phyloP scores from a whole-genome alignment of 202 grass and related monocot genomes.

The Elaeis oleifera region DNA sequence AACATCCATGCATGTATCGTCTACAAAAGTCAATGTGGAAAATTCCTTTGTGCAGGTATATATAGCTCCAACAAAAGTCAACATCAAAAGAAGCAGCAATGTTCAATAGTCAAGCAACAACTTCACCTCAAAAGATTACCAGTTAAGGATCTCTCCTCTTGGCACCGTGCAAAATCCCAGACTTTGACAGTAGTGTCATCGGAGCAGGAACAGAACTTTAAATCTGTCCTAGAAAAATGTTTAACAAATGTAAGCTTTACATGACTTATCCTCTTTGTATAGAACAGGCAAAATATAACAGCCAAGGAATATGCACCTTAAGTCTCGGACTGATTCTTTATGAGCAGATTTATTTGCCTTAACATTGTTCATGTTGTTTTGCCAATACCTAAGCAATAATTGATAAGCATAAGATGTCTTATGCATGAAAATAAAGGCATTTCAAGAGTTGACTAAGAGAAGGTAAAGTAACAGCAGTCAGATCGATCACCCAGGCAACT shows the following conservation, averaged over 20 bases:
- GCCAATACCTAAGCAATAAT: conserved; percentile 71
- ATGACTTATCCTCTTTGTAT: no score
- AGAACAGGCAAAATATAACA: neutral
- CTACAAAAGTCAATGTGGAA: no score
- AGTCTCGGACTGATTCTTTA: conserved; percentile 86
- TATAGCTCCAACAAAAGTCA: no score
- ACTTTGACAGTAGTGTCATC: conserved; percentile 97
- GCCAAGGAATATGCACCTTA: conserved; percentile 46
- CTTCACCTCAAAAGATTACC: conserved; percentile 49
- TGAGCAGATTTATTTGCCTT: conserved; percentile 99
- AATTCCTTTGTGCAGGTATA: no score
- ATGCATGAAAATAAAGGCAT: conserved; percentile 3
- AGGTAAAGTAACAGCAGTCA: conserved; percentile 7
- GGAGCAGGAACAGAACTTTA: conserved; percentile 98
- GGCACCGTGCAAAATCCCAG: conserved; percentile 98
- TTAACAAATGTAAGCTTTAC: conserved; percentile 1
- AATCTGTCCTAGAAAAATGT: conserved; percentile 93
- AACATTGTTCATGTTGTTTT: conserved; percentile 99
- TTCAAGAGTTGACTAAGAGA: neutral
- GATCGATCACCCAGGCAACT: neutral
- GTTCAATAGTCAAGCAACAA: neutral
- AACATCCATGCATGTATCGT: no score
- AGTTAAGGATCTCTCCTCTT: conserved; percentile 96
- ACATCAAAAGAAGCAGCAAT: no score
- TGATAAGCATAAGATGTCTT: conserved; percentile 8